phyloP scores from a whole-genome alignment of 495 filamentous ascomycete genomes.

The Bacidia rubella region DNA sequence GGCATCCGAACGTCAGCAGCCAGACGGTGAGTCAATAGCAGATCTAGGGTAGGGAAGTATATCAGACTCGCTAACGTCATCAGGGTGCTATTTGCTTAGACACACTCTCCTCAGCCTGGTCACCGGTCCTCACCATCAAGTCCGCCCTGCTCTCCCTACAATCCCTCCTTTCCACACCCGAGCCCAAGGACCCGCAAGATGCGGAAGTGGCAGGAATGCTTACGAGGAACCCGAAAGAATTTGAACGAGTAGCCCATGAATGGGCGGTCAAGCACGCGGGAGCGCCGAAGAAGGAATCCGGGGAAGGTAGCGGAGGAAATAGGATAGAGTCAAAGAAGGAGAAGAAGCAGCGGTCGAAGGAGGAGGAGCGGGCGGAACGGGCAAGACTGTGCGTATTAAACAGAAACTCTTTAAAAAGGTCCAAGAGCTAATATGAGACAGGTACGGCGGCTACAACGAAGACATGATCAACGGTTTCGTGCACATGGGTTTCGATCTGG shows the following conservation, averaged over 20 bases:
- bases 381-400: constrained; percentile 30
- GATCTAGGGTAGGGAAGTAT: background rate
- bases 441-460: constrained; percentile 83
- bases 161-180: constrained; percentile 81
- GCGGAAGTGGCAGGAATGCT: constrained; percentile 92
- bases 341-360: constrained; percentile 33
- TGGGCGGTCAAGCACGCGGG: constrained; percentile 80
- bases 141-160: constrained; percentile 86
- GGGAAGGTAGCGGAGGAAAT: constrained; percentile 36
- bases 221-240: constrained; percentile 60
- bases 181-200: constrained; percentile 95
- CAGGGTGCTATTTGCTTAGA: constrained; percentile 97
- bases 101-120: constrained; percentile 81
- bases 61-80: background rate
- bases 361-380: constrained; percentile 29
- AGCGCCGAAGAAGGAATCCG: constrained; percentile 46
- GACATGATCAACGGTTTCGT: constrained; percentile 79
- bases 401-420: background rate
- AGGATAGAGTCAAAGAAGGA: constrained; percentile 36
- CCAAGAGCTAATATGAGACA: constrained; percentile 25
- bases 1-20: constrained; percentile 95
- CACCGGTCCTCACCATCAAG: constrained; percentile 90
- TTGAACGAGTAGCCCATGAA: constrained; percentile 70
- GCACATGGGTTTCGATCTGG: constrained; percentile 89
- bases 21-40: constrained; percentile 57